Base-by-base conservation (phyloP, 371 early-diverging fungal species). In the Mucor sp. region DNA sequence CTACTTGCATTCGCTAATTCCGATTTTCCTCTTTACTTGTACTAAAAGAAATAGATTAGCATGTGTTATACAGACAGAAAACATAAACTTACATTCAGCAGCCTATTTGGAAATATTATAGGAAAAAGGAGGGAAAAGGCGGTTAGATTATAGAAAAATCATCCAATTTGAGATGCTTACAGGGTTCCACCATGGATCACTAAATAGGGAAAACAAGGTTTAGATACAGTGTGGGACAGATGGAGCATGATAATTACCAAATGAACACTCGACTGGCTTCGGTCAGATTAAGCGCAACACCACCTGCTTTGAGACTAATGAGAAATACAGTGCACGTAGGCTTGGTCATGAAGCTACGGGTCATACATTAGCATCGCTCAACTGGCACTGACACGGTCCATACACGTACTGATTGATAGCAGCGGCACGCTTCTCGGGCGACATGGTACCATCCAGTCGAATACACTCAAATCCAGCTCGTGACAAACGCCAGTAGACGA, bases 181-280 rank as follows among this genome's bases (percentile, higher is more conserved):
- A 5, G 96, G 96, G 74, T 99, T 97, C 97, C 97, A 99, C 97
- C 98, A 95, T 27, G 91, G 90, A 77, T 95, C 93, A 59, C 79
- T 77, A 48, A 12, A 27, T 53, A 53, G 14, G 6, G 59, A 43
- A 47, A 12, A 47, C 27, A 55, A 27, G 21, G 33, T 21, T 19
- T n/a, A 6, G 25, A 62, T 28, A 60, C 41, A 60, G 25, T 44
- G 8, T 0, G 41, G 9, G 15, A 19, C 28, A n/a, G 19, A 47
- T 61, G n/a, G n/a, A 33, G 30, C 15, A 14, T 50, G 19, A 48
- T 43, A 11, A 66, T 68, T 63, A 77, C 74, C 88, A 89, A 48
- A 95, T 84, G 74, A 96, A 97, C 4, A 98, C 97, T 21, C 91
- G 85, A 69, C 92, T 93, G 1, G 99, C 99, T 68, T 96, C 97